phyloP scores from a whole-genome alignment of 1,139 yeast species.

The Diutina ranongensis region DNA sequence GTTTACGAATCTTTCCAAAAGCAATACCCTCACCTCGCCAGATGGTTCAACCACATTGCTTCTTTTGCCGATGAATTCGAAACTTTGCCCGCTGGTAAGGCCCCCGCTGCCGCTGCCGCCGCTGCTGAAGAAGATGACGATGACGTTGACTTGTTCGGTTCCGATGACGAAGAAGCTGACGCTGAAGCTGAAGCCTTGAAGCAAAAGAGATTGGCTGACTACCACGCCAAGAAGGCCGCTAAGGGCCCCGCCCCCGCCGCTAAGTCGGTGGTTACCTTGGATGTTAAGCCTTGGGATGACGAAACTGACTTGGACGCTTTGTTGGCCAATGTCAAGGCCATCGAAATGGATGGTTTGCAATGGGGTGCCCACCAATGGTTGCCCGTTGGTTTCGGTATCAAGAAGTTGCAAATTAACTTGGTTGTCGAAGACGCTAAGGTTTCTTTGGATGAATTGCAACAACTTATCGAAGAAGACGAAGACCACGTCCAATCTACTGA shows the following conservation, averaged over 20 bases:
- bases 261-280: slow-evolving; percentile 91
- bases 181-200: slow-evolving; percentile 94
- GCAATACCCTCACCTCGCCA: slow-evolving; percentile 87
- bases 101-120: slow-evolving; percentile 46
- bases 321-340: slow-evolving; percentile 72
- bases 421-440: slow-evolving; percentile 97
- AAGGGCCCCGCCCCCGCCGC: slow-evolving; percentile 98
- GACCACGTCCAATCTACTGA: slow-evolving; percentile 99
- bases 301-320: slow-evolving; percentile 91
- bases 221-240: slow-evolving; percentile 95
- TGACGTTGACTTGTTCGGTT: slow-evolving; percentile 91
- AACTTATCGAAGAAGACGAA: slow-evolving; percentile 82
- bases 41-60: slow-evolving; percentile 98
- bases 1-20: slow-evolving; percentile 92
- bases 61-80: slow-evolving; percentile 79
- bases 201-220: slow-evolving; percentile 95
- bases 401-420: slow-evolving; percentile 96
- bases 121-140: slow-evolving; percentile 79
- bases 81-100: slow-evolving; percentile 68
- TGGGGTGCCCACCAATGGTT: slow-evolving; percentile 99
- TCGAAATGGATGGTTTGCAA: slow-evolving; percentile 82
- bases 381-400: slow-evolving; percentile 98
- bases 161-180: slow-evolving; percentile 88
- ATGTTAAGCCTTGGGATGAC: slow-evolving; percentile 99
- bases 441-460: slow-evolving; percentile 84